These are phyloP conservation scores for Colletotrichum tamarilloi DNA, from an alignment of 2,329 filamentous ascomycete species.

Conservation along the genomic window DNA sequence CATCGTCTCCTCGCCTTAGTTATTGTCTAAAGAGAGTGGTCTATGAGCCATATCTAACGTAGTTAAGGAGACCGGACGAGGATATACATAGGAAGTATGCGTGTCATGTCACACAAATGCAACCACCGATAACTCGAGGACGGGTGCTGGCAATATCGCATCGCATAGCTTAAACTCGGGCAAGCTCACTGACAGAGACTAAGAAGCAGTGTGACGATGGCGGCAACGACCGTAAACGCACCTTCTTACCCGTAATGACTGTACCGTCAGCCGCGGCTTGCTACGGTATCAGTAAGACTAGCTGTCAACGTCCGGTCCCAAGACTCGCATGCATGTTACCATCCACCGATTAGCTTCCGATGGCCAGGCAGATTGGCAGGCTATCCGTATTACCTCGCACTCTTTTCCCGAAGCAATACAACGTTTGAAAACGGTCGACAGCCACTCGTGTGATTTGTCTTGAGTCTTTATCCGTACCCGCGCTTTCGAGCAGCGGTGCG, in stretches of 20 bases:
- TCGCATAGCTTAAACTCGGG: constrained; percentile 12
- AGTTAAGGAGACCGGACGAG: not conserved
- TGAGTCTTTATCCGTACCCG: not conserved
- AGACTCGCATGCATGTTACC: not conserved
- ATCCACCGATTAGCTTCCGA: not conserved
- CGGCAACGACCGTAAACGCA: not conserved
- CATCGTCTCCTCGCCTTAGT: not conserved
- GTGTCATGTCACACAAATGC: not conserved
- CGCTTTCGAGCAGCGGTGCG: not conserved
- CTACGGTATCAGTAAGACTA: not conserved
- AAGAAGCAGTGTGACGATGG: constrained; percentile 15
- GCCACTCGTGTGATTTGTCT: not conserved
- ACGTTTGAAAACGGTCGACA: not conserved
- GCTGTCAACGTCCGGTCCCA: not conserved
- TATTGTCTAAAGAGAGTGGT: not conserved
- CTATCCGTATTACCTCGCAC: not conserved
- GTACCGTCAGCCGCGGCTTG: not conserved
- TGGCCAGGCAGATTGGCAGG: not conserved
- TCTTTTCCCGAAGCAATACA: not conserved
- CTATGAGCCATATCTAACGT: not conserved
- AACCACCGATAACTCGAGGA: constrained; percentile 1
- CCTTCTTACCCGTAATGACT: not conserved
- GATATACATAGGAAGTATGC: not conserved
- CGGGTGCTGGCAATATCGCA: constrained; percentile 27
- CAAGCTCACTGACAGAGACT: not conserved